Evolutionary conservation across 768 basidiomycete genomes (phyloP), one percentile per base, ranked within the genome.

Genomic region (Lactifluus piperatus): DNA sequence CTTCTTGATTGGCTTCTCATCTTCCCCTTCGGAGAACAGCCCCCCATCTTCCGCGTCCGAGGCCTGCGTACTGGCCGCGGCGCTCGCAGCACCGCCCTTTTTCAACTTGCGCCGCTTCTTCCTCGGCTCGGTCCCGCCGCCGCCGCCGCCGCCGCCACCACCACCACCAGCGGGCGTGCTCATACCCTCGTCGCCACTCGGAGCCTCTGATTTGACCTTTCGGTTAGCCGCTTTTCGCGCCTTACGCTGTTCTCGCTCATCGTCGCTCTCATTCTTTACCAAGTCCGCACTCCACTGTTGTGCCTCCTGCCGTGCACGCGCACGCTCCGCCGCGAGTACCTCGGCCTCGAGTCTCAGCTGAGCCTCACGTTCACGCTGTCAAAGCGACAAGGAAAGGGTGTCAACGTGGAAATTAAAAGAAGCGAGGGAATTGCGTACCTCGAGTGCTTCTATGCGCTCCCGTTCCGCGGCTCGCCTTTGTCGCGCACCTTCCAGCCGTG

Each of bases 401-500:
- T 48, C 30, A 43, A 41, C 37, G 26, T 18, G 10, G n/a, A n/a
- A n/a, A n/a, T n/a, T n/a, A n/a, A n/a, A n/a, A n/a, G n/a, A n/a
- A 56, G 48, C 49, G 30, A 18, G 5, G 26, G 54, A 18, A 26
- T 29, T 29, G 72, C 79, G 56, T 37, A 89, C 90, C 79, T 91
- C 88, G 51, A 79, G 62, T 4, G 78, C 81, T 60, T 85, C 85
- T 56, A 76, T 75, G 5, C 81, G 77, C 3, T 84, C 80, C 68
- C 78, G 82, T 71, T 97, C 94, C 59, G 88, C 89, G 64, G 88
- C 86, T 57, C 97, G 79, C 68, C 78, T 81, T 62, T 80, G 82
- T 55, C 89, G 79, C 5, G 93, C 94, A 20, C 81, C 78, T 41
- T 91, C 88, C 2, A 93, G 75, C 68, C 82, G 84, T 5, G 86